These are phyloP conservation scores for Tuber indicum DNA, from an alignment of 495 filamentous ascomycete genomes.

Conservation along the genomic window DNA sequence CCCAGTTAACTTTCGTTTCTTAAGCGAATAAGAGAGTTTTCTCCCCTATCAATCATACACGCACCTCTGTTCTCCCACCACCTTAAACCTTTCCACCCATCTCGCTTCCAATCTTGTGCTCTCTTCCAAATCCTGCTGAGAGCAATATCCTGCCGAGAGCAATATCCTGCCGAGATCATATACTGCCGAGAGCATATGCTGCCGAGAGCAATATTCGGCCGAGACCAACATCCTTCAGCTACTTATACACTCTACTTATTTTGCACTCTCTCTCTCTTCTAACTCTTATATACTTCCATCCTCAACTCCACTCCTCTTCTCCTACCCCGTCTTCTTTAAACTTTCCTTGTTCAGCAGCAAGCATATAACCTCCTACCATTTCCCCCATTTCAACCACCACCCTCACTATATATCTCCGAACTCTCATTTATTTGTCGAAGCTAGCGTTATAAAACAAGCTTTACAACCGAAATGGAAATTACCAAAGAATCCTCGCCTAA, in stretches of 20 bases:
- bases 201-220: too few species aligned
- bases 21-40: background rate
- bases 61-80: accelerated
- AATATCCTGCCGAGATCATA: too few species aligned
- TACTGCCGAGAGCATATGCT: too few species aligned
- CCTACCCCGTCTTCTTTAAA: background rate
- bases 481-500: background rate
- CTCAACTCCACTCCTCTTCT: background rate
- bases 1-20: background rate
- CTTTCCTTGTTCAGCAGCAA: background rate
- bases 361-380: background rate
- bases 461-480: background rate
- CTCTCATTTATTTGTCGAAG: background rate
- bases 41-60: background rate
- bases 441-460: background rate
- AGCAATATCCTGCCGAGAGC: too few species aligned
- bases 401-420: background rate
- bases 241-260: background rate
- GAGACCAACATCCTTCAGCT: background rate
- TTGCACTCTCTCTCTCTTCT: background rate
- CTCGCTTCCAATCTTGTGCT: background rate
- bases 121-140: background rate
- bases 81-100: background rate
- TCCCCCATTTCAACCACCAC: background rate
- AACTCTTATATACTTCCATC: background rate